Evolutionary conservation across 495 filamentous ascomycete species (phyloP).

Genomic region (Ramalina peruviana): DNA sequence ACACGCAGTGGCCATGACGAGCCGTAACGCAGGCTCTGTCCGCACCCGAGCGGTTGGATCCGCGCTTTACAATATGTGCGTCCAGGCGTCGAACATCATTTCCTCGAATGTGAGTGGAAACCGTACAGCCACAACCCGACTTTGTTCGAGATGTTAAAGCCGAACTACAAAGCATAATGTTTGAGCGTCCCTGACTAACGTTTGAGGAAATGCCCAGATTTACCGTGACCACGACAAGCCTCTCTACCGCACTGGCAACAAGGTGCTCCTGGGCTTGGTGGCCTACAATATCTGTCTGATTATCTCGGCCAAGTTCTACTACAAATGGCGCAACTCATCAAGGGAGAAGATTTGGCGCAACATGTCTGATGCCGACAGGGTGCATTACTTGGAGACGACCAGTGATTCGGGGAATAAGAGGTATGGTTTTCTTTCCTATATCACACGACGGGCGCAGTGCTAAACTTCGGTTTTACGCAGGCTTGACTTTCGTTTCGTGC

Average conservation of each 20-base stretch:
- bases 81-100: constrained; percentile 52
- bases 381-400: constrained; percentile 50
- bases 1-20: constrained; percentile 15
- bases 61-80: constrained; percentile 60
- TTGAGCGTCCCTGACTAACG: background rate
- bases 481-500: constrained; percentile 40
- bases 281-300: constrained; percentile 42
- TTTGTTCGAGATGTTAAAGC: too few species aligned
- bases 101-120: constrained; percentile 38
- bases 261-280: constrained; percentile 42
- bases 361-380: constrained; percentile 47
- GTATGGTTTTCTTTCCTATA: constrained; percentile 13
- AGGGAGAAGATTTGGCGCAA: constrained; percentile 37
- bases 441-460: background rate
- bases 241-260: constrained; percentile 51
- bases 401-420: constrained; percentile 59
- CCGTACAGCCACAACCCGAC: too few species aligned
- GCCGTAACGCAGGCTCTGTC: constrained; percentile 23
- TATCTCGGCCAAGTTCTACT: constrained; percentile 45
- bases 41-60: constrained; percentile 22
- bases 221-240: constrained; percentile 55
- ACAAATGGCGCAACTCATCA: constrained; percentile 44
- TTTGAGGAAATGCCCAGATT: constrained; percentile 29
- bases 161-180: too few species aligned
- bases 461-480: constrained; percentile 15